Percentiles rank a stretch among this genome's conserved stretches.
Conservation (phyloP, 352 stramenopile species). For the Globisporangium abappressorium region DNA sequence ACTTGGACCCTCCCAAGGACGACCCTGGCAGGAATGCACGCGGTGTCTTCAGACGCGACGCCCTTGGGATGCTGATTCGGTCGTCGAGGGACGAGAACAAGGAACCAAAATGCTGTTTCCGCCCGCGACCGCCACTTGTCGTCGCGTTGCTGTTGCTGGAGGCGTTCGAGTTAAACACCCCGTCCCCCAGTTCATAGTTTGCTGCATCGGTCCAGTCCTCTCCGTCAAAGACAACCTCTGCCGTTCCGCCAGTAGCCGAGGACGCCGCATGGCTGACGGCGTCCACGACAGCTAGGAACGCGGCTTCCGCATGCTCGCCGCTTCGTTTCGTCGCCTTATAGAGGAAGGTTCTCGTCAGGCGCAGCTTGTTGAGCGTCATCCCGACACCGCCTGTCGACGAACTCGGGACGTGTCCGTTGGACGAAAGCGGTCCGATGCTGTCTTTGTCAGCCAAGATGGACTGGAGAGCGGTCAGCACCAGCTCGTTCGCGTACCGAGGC, state of each 20-base stretch:
- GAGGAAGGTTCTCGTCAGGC: conserved; percentile 56
- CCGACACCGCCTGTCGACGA: conserved; percentile 17
- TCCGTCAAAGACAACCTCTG: conserved; percentile 42
- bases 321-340: conserved; percentile 73
- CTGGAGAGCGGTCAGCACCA: conserved; percentile 44
- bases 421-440: conserved; percentile 11
- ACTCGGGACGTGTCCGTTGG: conserved; percentile 12
- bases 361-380: conserved; percentile 54
- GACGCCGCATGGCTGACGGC: conserved; percentile 52
- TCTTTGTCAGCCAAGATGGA: conserved; percentile 35
- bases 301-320: conserved; percentile 63
- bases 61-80: conserved; percentile 49
- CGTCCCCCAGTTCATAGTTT: conserved; percentile 30
- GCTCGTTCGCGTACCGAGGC: conserved; percentile 65
- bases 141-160: conserved; percentile 16
- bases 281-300: conserved; percentile 67
- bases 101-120: conserved; percentile 36
- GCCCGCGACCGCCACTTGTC: conserved; percentile 22
- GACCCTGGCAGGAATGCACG: conserved; percentile 32
- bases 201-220: conserved; percentile 53
- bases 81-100: conserved; percentile 64
- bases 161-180: conserved; percentile 1
- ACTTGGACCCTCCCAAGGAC: conserved; percentile 6
- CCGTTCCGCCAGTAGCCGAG: conserved; percentile 21
- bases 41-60: conserved; percentile 46